Evolutionary conservation across 2,329 filamentous ascomycete genomes (phyloP).

Genomic region (Phaeophleospora eucalypticola): DNA sequence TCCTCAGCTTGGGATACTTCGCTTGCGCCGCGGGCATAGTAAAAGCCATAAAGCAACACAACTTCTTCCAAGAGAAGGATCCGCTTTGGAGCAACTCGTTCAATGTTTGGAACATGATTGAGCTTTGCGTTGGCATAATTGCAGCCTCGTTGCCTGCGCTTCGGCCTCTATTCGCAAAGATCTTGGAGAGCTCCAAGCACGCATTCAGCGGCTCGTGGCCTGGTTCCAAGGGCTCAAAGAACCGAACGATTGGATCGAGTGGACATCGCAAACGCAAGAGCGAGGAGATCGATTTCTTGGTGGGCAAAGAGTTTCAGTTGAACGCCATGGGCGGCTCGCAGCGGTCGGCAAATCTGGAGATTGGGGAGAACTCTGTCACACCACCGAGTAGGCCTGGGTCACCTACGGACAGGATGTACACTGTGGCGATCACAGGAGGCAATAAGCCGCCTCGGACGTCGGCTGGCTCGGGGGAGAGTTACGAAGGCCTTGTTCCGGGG

Average conservation of each 20-base stretch:
- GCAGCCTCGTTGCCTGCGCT: slow-evolving; percentile 44
- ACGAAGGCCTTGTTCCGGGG: background rate
- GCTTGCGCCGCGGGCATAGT: slow-evolving; percentile 43
- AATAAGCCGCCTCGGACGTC: background rate
- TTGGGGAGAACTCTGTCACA: background rate
- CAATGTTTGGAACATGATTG: slow-evolving; percentile 45
- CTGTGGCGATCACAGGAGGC: background rate
- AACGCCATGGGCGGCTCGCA: background rate
- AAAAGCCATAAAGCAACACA: slow-evolving; percentile 39
- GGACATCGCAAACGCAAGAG: background rate
- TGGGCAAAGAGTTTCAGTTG: background rate
- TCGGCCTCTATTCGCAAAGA: slow-evolving; percentile 19
- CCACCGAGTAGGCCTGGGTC: background rate
- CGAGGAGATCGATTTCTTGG: background rate
- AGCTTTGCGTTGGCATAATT: slow-evolving; percentile 43
- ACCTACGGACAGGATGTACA: background rate
- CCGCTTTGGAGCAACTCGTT: slow-evolving; percentile 38
- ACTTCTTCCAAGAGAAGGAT: slow-evolving; percentile 35
- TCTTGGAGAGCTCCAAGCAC: slow-evolving; percentile 15
- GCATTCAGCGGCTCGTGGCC: slow-evolving; percentile 6
- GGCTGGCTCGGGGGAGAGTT: background rate
- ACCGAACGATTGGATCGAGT: slow-evolving; percentile 1
- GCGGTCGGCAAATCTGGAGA: background rate
- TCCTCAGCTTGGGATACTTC: slow-evolving; percentile 39
- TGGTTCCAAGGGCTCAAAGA: slow-evolving; percentile 5